phyloP scores from a whole-genome alignment of 768 basidiomycete species.

The Pulveroboletus sp. region DNA sequence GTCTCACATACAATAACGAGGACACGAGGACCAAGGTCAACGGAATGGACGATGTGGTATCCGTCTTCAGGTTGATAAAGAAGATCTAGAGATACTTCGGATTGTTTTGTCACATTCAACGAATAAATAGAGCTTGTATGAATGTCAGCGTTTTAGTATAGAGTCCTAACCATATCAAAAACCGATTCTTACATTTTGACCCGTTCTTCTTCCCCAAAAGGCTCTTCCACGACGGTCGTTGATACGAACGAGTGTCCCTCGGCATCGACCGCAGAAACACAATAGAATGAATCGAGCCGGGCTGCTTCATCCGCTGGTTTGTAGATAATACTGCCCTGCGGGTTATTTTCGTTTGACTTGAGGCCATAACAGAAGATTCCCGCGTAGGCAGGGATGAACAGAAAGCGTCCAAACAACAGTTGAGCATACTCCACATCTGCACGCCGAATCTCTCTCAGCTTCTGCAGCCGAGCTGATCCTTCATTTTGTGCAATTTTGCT shows the following conservation, averaged over 20 bases:
- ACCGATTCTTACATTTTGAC: background rate
- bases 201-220: too few species aligned
- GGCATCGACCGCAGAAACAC: conserved; percentile 9
- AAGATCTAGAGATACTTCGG: conserved; percentile 9
- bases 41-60: background rate
- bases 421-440: too few species aligned
- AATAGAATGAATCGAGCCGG: conserved; percentile 5
- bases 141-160: background rate
- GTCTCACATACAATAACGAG: background rate
- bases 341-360: background rate
- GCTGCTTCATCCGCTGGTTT: too few species aligned
- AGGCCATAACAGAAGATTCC: conserved; percentile 16
- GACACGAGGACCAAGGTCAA: conserved; percentile 16
- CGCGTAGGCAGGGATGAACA: conserved; percentile 11
- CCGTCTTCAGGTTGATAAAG: conserved; percentile 6
- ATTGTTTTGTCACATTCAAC: conserved; percentile 1
- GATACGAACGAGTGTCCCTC: conserved; percentile 17
- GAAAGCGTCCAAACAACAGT: conserved; percentile 11
- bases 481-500: background rate
- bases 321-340: conserved; percentile 10
- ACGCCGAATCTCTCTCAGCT: too few species aligned
- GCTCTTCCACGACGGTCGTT: conserved; percentile 10
- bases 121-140: background rate
- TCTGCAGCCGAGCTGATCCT: too few species aligned
- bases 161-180: too few species aligned